Conservation (phyloP, 2,329 filamentous ascomycete genomes). For the Diaporthe eres region DNA sequence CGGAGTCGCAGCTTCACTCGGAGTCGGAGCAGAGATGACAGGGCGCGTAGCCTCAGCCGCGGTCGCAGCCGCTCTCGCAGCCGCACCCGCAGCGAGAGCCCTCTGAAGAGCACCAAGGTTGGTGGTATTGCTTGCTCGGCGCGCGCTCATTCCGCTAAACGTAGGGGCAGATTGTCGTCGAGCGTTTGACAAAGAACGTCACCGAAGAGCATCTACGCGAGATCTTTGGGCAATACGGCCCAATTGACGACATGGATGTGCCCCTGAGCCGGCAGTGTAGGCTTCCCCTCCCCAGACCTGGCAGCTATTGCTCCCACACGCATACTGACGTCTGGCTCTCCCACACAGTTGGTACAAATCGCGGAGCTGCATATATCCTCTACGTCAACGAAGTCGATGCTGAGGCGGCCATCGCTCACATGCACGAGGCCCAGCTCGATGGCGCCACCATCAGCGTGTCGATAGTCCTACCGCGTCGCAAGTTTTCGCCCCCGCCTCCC, state of each 20-base stretch:
- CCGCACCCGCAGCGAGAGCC: conserved; percentile 55
- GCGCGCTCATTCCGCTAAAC: conserved; percentile 33
- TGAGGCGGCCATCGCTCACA: conserved; percentile 90
- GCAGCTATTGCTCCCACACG: background rate
- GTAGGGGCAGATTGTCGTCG: conserved; percentile 84
- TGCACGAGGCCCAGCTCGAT: conserved; percentile 98
- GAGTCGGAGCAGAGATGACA: conserved; percentile 53
- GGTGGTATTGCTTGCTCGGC: conserved; percentile 42
- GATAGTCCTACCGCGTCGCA: conserved; percentile 86
- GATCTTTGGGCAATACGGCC: conserved; percentile 91
- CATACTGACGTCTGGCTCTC: conserved; percentile 14
- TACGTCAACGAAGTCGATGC: conserved; percentile 84
- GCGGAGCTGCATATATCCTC: conserved; percentile 93
- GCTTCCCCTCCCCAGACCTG: conserved; percentile 48
- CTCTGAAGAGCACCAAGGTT: conserved; percentile 67
- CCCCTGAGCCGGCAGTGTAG: conserved; percentile 89
- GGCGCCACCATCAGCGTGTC: conserved; percentile 87
- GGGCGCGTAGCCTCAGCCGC: conserved; percentile 52
- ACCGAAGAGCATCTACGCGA: conserved; percentile 89
- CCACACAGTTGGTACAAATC: conserved; percentile 76
- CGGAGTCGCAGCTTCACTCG: conserved; percentile 47
- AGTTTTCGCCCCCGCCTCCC: conserved; percentile 85
- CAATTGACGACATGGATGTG: conserved; percentile 88
- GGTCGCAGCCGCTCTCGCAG: conserved; percentile 54
- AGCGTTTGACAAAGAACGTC: conserved; percentile 95